These are phyloP conservation scores for Heliocybe sulcata DNA, from an alignment of 1,284 basidiomycete genomes.

Conservation along the genomic window DNA sequence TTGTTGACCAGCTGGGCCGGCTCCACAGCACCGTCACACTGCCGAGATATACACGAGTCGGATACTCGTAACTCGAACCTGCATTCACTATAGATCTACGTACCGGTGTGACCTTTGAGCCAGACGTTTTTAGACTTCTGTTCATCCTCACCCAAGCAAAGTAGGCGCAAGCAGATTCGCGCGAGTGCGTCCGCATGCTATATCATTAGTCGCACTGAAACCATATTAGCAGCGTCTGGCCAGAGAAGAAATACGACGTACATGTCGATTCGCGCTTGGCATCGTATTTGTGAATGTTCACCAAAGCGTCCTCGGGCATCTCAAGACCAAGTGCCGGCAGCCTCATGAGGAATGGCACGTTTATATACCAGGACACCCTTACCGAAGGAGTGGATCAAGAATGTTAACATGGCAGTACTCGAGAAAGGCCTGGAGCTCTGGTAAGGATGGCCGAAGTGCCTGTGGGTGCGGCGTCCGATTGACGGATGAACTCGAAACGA, in stretches of 20 bases:
- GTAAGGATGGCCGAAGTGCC: conserved; percentile 42
- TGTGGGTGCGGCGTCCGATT: conserved; percentile 34
- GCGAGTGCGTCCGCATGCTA: too few relatives aligned
- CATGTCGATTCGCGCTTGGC: conserved; percentile 21
- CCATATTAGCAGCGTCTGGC: too few relatives aligned
- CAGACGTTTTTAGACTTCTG: conserved; percentile 45
- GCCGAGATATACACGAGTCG: conserved; percentile 52
- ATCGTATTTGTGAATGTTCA: conserved; percentile 21
- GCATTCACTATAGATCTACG: too few relatives aligned
- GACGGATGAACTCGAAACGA: too few relatives aligned
- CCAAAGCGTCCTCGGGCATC: conserved; percentile 27
- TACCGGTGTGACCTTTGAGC: conserved; percentile 58
- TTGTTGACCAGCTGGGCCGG: conserved; percentile 53
- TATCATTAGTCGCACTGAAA: conserved; percentile 33
- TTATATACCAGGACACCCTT: too few relatives aligned
- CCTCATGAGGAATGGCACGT: conserved; percentile 17
- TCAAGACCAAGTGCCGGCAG: conserved; percentile 33
- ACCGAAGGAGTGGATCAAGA: conserved; percentile 44
- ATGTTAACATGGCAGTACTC: conserved; percentile 44
- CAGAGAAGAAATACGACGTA: conserved; percentile 7
- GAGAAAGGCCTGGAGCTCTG: conserved; percentile 48
- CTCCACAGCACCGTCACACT: conserved; percentile 52
- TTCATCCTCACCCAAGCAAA: conserved; percentile 53
- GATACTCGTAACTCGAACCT: too few relatives aligned
- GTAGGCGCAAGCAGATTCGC: too few relatives aligned